Conservation (phyloP, 345 rosid genomes). For the Lepidium didymum region DNA sequence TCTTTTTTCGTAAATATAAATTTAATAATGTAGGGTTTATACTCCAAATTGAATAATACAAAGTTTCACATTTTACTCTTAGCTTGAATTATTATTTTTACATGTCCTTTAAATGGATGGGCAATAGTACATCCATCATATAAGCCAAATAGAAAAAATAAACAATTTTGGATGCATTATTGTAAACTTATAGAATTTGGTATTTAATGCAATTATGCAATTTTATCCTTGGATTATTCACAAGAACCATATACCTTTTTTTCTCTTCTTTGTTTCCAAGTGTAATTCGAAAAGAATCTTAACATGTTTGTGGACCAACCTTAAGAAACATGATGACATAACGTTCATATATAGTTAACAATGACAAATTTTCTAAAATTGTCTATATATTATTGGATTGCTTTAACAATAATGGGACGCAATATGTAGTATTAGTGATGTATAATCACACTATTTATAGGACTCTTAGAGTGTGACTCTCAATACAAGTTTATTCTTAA, state of each 20-base stretch:
- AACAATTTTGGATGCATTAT: conserved; percentile 26
- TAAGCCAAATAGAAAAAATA: conserved; percentile 29
- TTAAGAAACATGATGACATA: conserved; percentile 24
- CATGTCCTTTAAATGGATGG: conserved; percentile 14
- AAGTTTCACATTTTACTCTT: conserved; percentile 8
- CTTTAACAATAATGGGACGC: conserved; percentile 19
- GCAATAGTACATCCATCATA: conserved; percentile 17
- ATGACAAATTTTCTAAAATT: conserved; percentile 6
- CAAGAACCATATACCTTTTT: conserved; percentile 25
- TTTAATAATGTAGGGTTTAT: neutral
- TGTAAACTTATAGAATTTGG: conserved; percentile 20
- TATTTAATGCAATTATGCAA: conserved; percentile 23
- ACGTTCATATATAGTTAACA: conserved; percentile 23
- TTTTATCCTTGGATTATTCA: conserved; percentile 32
- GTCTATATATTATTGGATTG: conserved; percentile 24
- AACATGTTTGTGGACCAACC: conserved; percentile 33
- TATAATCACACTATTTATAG: conserved; percentile 19
- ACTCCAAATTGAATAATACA: neutral
- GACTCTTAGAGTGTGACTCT: conserved; percentile 13
- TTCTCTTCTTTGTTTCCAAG: conserved; percentile 21
- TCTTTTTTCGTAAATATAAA: neutral
- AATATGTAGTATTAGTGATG: conserved; percentile 15
- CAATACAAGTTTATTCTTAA: neutral
- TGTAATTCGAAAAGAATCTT: conserved; percentile 30
- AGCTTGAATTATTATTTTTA: neutral